Percentiles rank a stretch among this genome's conserved stretches.
Conservation (phyloP, 345 rosid genomes). For the Schrenkiella parvula region DNA sequence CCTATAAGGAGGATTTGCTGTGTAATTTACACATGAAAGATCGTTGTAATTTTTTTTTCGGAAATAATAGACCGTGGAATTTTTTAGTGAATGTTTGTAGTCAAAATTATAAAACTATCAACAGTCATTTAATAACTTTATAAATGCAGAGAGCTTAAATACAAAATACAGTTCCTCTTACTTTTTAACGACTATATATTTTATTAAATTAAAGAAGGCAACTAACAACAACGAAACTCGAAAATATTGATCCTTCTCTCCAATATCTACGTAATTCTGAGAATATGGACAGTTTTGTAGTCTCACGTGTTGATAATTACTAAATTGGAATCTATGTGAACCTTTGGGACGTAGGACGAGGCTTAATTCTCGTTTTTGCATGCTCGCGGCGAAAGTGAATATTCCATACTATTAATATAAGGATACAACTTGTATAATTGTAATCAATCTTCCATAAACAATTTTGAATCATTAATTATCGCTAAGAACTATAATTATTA, state of each 20-base stretch:
- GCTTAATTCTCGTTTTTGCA: slow-evolving; percentile 10
- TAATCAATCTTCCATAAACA: slow-evolving; percentile 42
- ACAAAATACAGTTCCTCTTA: neutral
- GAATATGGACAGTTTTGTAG: slow-evolving; percentile 1
- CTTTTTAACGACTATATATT: neutral
- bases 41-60: neutral
- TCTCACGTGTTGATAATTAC: slow-evolving; percentile 6
- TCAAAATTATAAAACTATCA: neutral
- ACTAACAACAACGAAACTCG: neutral
- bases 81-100: neutral
- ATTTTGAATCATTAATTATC: slow-evolving; percentile 15
- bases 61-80: neutral
- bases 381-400: slow-evolving; percentile 67
- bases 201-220: neutral
- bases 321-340: slow-evolving; percentile 30
- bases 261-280: neutral
- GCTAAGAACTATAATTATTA: slow-evolving; percentile 20
- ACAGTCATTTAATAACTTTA: neutral
- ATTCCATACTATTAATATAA: slow-evolving; percentile 22
- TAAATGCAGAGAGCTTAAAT: neutral
- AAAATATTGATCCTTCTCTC: neutral
- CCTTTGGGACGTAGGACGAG: slow-evolving; percentile 64
- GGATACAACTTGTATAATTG: slow-evolving; percentile 26
- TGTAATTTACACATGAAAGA: neutral
- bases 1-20: neutral